Evolutionary conservation across 768 basidiomycete genomes (phyloP).

Genomic region (Astraeus odoratus): DNA sequence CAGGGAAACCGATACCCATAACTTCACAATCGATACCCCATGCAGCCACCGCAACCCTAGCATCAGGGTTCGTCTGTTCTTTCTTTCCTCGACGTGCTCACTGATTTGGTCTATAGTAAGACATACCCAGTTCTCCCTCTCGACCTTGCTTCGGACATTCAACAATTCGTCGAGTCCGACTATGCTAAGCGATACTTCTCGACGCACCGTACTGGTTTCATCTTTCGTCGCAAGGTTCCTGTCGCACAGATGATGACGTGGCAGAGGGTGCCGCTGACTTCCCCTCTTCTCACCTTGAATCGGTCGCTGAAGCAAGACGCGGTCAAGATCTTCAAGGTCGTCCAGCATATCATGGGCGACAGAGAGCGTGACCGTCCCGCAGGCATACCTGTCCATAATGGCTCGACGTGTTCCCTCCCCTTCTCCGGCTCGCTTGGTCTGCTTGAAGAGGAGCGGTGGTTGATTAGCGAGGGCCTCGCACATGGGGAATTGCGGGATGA

Average conservation of each 20-base stretch:
- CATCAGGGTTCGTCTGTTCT: conserved; percentile 51
- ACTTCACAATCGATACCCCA: conserved; percentile 29
- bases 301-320: conserved; percentile 67
- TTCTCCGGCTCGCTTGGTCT: conserved; percentile 40
- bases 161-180: conserved; percentile 79
- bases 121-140: conserved; percentile 73
- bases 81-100: background rate
- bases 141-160: conserved; percentile 77
- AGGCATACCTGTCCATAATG: conserved; percentile 39
- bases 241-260: conserved; percentile 85
- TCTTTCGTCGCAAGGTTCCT: conserved; percentile 76
- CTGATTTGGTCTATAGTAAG: conserved; percentile 32
- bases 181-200: conserved; percentile 88
- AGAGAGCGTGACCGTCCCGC: conserved; percentile 63
- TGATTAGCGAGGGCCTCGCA: conserved; percentile 70
- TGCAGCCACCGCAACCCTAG: conserved; percentile 39
- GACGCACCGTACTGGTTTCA: conserved; percentile 82
- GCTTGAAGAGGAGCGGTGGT: conserved; percentile 83
- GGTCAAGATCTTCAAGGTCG: conserved; percentile 78
- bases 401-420: conserved; percentile 36
- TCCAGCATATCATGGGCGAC: conserved; percentile 93
- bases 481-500: conserved; percentile 88
- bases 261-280: conserved; percentile 73
- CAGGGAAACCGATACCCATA: conserved; percentile 58
- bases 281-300: conserved; percentile 70